Evolutionary conservation across 306 rosid genomes (phyloP), one percentile per base, ranked within the genome.

Genomic region (Quercus wislizeni): DNA sequence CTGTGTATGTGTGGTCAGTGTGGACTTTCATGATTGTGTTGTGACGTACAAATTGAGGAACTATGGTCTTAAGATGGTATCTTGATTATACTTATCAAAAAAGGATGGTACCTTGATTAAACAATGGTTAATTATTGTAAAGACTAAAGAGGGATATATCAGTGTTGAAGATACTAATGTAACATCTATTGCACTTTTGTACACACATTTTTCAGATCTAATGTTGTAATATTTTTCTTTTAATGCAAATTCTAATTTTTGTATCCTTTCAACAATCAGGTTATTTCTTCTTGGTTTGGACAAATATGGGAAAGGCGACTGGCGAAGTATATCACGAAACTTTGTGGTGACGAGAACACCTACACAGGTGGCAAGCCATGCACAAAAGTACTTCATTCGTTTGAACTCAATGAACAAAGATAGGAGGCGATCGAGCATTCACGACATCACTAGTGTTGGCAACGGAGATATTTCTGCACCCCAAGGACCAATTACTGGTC

Each of bases 361-460:
- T 3, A 94, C 99, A 1, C 99, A 94, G 85, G 99, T 94, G 76
- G 99, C 99, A 68, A 94, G 97, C 83, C 99, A 94, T 55, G 97
- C 99, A 25, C 99, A 94, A 63, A 94, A 94, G 65, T 94, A 94
- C 84, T 94, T 94, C 89, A 94, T 94, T 35, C 99, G 99, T 21
- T 80, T 94, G 86, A 94, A 92, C 81, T 94, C 99, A 0, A 94
- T 94, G 95, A 94, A 92, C 86, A 94, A 92, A 82, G 99, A 94
- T 69, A 81, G 99, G 86, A 88, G 99, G 85, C 89, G 99, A 85
- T 94, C 99, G 18, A 94, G 99, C 85, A 94, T 94, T 80, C 99
- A 94, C 46, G 99, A 94, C 61, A 94, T 94, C 55, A 94, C 99
- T 57, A 94, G 92, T 23, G 95, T 94, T 21, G 85, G 85, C 84